A percentile compares a stretch with the other conserved stretches of the same genome.
Conservation (phyloP, 768 basidiomycete genomes). For the Butyriboletus loyo region DNA sequence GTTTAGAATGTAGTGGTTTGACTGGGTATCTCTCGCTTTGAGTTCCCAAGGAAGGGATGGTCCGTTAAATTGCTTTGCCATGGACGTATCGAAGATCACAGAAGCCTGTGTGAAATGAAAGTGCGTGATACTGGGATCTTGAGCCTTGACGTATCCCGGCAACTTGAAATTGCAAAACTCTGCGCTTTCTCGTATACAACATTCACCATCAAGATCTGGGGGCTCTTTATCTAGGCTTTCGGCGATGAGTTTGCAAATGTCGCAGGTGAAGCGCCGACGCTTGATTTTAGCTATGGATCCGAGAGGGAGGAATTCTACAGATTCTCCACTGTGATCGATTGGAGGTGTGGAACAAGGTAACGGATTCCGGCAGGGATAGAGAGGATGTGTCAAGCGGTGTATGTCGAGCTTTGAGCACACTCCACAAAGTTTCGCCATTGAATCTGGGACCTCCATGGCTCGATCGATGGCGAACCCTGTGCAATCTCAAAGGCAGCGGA, state of each 20-base stretch:
- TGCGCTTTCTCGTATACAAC: background rate
- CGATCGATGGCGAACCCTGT: background rate
- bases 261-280: slow-evolving; percentile 6
- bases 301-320: background rate
- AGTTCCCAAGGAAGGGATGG: slow-evolving; percentile 11
- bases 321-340: background rate
- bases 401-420: slow-evolving; percentile 5
- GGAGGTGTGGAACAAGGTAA: slow-evolving; percentile 3
- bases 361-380: slow-evolving; percentile 1
- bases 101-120: slow-evolving; percentile 12
- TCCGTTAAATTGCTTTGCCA: background rate
- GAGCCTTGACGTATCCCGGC: background rate
- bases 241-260: slow-evolving; percentile 11
- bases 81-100: slow-evolving; percentile 1
- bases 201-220: slow-evolving; percentile 4
- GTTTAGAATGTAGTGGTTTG: background rate
- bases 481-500: no score
- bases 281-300: slow-evolving; percentile 17
- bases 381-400: background rate
- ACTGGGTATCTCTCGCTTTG: background rate
- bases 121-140: slow-evolving; percentile 7
- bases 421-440: background rate
- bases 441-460: background rate
- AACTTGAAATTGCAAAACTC: slow-evolving; percentile 7
- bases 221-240: slow-evolving; percentile 12